Percentiles rank a stretch among this genome's conserved stretches.
phyloP scores from a whole-genome alignment of 2,329 filamentous ascomycete genomes.

The Exophiala alcalophila region DNA sequence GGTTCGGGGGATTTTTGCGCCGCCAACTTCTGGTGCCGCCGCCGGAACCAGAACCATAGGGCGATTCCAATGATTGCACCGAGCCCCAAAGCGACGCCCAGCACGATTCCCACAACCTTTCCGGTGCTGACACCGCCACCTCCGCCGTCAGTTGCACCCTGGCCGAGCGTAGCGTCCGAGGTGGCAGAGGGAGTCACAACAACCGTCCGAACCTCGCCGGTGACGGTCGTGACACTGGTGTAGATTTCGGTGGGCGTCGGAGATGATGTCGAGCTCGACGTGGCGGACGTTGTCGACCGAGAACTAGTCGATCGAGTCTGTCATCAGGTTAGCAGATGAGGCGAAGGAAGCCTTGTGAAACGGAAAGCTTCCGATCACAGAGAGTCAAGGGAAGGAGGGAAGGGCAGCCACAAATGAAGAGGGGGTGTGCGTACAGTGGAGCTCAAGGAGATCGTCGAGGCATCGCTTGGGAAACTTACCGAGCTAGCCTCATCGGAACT shows the following conservation, averaged over 20 bases:
- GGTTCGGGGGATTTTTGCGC: constrained; percentile 11
- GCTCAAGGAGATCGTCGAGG: constrained; percentile 17
- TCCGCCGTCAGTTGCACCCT: constrained; percentile 20
- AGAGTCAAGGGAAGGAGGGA: background rate
- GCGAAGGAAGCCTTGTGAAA: background rate
- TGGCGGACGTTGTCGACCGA: constrained; percentile 16
- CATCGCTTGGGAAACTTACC: constrained; percentile 21
- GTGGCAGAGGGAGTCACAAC: constrained; percentile 26
- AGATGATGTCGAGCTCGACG: constrained; percentile 26
- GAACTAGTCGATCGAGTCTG: constrained; percentile 8
- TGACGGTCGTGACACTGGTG: constrained; percentile 34
- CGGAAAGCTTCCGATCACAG: background rate
- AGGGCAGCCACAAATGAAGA: constrained; percentile 6
- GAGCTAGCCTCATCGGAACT: constrained; percentile 25
- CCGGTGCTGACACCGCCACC: constrained; percentile 39
- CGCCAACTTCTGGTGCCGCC: constrained; percentile 33
- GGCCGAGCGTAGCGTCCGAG: constrained; percentile 27
- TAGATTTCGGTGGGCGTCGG: constrained; percentile 21
- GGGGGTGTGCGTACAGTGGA: constrained; percentile 25
- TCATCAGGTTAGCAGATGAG: too few relatives aligned
- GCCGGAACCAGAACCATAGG: constrained; percentile 40
- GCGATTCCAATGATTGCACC: constrained; percentile 39
- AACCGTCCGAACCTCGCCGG: constrained; percentile 33
- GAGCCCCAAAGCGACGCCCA: constrained; percentile 41
- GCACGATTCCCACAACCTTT: constrained; percentile 44